Evolutionary conservation across 768 basidiomycete species (phyloP), one percentile per base, ranked within the genome.

Genomic region (Leucosporidium yakuticum): DNA sequence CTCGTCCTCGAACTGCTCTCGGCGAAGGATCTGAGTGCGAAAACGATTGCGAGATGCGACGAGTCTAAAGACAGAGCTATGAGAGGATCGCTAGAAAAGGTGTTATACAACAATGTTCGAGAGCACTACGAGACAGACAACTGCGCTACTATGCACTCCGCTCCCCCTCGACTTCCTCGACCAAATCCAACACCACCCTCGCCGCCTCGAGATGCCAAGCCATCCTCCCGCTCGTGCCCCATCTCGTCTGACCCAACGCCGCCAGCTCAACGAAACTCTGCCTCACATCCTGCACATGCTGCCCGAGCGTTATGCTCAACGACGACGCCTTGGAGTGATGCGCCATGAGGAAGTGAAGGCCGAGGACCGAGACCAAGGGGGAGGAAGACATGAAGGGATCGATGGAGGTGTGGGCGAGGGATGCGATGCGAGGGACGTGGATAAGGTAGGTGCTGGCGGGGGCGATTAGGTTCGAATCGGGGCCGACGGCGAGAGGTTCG

Each of bases 151-250:
- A 44, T 44, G 39, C 14, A 44, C 39, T 44, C 51, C 51, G 17
- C 51, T 27, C 51, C 51, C 8, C 9, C 51, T 53, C 51, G 4
- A 53, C 51, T 21, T 53, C 51, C 51, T 27, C 27, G 17, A 53
- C 51, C 3, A 53, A 17, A 23, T 65, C 64, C 25, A 7, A 14
- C 6, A 56, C 55, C 23, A 64, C 20, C 27, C 32, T 9, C 29
- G 59, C 68, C 23, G 68, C 71, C 53, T 73, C 71, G 27, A 73
- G 25, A 23, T 69, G 71, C 71, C 68, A 73, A 0, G 53, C n/a
- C 31, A 73, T 20, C 14, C 71, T 58, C 15, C 71, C 71, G 21
- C 63, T 64, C 55, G 54, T 60, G 0, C 60, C 55, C 62, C 65
- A 73, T 39, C 71, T 23, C 44, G 50, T 68, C 36, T 49, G 34